phyloP scores from a whole-genome alignment of 768 basidiomycete genomes.

The Mycena crocata region DNA sequence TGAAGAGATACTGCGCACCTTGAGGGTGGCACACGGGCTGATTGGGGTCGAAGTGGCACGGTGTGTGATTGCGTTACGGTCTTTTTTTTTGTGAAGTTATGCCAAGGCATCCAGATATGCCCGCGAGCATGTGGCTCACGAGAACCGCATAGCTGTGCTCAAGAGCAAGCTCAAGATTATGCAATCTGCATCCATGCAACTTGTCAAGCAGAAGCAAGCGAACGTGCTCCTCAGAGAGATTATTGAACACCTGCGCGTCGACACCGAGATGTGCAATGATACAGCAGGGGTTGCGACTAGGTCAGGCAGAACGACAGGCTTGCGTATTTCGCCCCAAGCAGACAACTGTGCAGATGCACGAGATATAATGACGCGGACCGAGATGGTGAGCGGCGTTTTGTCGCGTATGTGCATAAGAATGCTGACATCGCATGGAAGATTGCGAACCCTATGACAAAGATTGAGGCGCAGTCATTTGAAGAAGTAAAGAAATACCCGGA shows the following conservation, averaged over 20 bases:
- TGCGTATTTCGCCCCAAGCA: no score
- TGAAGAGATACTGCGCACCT: constrained; percentile 76
- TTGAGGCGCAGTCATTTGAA: constrained; percentile 62
- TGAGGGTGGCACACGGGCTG: constrained; percentile 68
- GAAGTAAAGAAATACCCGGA: constrained; percentile 84
- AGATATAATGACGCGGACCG: no score
- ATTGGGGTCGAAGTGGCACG: constrained; percentile 77
- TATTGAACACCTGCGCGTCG: constrained; percentile 93
- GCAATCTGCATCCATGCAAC: constrained; percentile 74
- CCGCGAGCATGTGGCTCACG: constrained; percentile 76
- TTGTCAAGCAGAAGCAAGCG: constrained; percentile 96
- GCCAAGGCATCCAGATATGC: no score
- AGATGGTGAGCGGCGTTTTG: no score
- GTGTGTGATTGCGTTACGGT: no score
- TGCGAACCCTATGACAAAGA: constrained; percentile 65
- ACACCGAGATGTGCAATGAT: constrained; percentile 83
- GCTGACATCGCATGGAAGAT: constrained; percentile 73
- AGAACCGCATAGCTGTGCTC: constrained; percentile 76
- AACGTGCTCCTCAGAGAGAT: constrained; percentile 95
- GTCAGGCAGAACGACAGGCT: constrained; percentile 56
- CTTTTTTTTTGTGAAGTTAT: no score
- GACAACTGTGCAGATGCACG: no score
- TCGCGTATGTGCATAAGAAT: no score
- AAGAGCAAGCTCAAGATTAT: constrained; percentile 78
- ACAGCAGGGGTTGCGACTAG: constrained; percentile 48